Base-by-base conservation (phyloP, 352 stramenopile genomes). In the Detonula confervacea region DNA sequence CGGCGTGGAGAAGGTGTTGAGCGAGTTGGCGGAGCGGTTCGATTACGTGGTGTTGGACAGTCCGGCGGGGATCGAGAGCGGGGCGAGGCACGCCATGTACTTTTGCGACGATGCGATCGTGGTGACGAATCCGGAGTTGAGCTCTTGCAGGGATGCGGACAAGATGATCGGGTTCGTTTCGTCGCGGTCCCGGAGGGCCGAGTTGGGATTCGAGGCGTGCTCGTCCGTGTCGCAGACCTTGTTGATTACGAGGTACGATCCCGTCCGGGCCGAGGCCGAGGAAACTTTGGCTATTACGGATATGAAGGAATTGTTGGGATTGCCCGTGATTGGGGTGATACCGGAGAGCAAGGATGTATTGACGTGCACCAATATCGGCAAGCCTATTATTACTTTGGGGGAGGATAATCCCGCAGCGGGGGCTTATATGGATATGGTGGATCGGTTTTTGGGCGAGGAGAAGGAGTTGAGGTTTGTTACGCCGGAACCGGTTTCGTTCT, bases 91-190 rank as follows among this genome's bases (percentile, higher is more conserved):
- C 76, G 94, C 93, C 72, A 97, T 97, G 95, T 97, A 95, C 89
- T 97, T 97, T 83, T 93, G 92, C 29, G 95, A 97, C 71, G 95
- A 97, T 80, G 95, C 95, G 33, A 93, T 98, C 37, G 91, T 98
- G 39, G 95, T 98, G 74, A 97, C 95, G n/a, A 98, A 98, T 81
- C 95, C 95, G 9, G 95, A 97, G 86, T 95, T 98, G 52, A 96
- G 91, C 62, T 96, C 89, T 27, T 97, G 94, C 81, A 88, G 95
- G 14, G 95, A 98, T 86, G 96, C 94, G 73, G 95, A 98, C 88
- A 98, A 98, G 83, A 98, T 98, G 95, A 96, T 98, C 76, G 95
- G 95, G 33, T 98, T 97, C 76, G 97, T 98, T 65, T 90, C 93
- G 57, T 96, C 91, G 85, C 96, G 95, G 63, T 96, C 93, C 39